Conservation (phyloP, 352 stramenopile genomes). For the Globisporangium recalcitrans region DNA sequence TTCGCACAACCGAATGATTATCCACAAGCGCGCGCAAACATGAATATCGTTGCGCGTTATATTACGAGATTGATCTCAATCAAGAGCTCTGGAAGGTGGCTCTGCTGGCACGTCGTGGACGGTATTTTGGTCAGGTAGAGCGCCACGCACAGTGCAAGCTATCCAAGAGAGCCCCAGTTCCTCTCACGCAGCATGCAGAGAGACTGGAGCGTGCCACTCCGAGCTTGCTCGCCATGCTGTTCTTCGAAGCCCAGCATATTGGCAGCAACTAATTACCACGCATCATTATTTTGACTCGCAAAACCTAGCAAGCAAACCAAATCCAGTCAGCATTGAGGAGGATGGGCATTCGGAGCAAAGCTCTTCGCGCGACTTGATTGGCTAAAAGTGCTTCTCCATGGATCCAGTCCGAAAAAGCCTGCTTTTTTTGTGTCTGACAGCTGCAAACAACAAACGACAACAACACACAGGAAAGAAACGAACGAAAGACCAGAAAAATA, state of each 20-base stretch:
- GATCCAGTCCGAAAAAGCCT: neutral
- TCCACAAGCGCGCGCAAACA: neutral
- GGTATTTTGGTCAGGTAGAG: too few species aligned
- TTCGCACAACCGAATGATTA: neutral
- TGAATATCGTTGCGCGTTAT: too few species aligned
- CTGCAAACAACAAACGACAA: neutral
- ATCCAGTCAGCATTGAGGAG: constrained; percentile 1
- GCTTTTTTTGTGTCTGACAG: neutral
- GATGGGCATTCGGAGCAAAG: neutral
- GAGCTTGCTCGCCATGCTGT: too few species aligned
- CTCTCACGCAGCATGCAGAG: neutral
- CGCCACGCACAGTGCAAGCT: too few species aligned
- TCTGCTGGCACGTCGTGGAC: too few species aligned
- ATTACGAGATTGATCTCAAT: too few species aligned
- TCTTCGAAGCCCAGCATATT: too few species aligned
- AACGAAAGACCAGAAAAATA: neutral
- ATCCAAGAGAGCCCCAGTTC: constrained; percentile 1
- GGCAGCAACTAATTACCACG: too few species aligned
- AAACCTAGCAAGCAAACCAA: too few species aligned
- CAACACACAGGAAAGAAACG: neutral
- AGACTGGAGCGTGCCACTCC: neutral
- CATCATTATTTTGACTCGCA: too few species aligned
- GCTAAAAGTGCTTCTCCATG: neutral
- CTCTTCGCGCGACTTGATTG: neutral
- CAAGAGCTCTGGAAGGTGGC: too few species aligned